Evolutionary conservation across 371 early-diverging fungal species (phyloP).

Genomic region (Syncephalastrum racemosum): DNA sequence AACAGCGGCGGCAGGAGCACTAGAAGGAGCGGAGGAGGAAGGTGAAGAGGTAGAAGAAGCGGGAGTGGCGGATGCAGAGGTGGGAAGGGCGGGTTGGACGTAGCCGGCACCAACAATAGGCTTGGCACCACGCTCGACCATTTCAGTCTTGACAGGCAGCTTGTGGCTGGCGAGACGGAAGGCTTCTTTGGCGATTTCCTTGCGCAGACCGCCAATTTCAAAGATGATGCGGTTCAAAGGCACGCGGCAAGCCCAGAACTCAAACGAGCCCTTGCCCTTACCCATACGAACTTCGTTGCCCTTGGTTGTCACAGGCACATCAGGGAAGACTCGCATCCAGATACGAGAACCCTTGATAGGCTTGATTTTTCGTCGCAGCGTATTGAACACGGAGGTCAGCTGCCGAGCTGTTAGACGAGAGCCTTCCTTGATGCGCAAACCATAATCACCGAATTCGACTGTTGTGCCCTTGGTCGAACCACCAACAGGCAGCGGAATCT

Average conservation of each 20-base stretch:
- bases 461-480: constrained; percentile 86
- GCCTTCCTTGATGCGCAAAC: constrained; percentile 83
- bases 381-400: constrained; percentile 76
- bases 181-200: constrained; percentile 81
- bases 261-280: constrained; percentile 95
- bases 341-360: constrained; percentile 84
- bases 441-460: constrained; percentile 89
- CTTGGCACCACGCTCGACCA: constrained; percentile 65
- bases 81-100: constrained; percentile 17
- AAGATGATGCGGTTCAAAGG: constrained; percentile 85
- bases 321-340: constrained; percentile 90
- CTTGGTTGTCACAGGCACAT: constrained; percentile 90
- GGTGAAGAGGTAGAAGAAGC: constrained; percentile 8
- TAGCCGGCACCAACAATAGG: constrained; percentile 53
- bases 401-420: constrained; percentile 82
- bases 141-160: constrained; percentile 75
- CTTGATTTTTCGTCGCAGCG: constrained; percentile 80
- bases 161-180: constrained; percentile 69
- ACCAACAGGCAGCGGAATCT: constrained; percentile 77
- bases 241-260: constrained; percentile 91
- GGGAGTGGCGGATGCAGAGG: constrained; percentile 1
- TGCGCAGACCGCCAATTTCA: constrained; percentile 78
- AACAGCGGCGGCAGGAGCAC: no score
- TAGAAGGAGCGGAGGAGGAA: neutral
- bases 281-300: constrained; percentile 96